Conservation (phyloP, 1,139 yeast genomes). For the Saccharomyces hybrid region DNA sequence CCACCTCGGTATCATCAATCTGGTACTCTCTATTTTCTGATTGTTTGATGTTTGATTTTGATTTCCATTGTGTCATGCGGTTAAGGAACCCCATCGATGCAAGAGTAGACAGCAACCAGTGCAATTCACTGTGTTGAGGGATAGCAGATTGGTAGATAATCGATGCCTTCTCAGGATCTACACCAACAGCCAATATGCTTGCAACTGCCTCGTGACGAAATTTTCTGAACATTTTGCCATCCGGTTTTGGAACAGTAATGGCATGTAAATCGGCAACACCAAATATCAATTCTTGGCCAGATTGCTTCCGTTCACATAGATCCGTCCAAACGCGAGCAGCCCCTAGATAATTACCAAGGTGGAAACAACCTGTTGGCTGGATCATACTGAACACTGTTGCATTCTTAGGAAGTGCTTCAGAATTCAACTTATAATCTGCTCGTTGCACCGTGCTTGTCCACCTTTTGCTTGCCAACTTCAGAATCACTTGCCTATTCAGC, state of each 20-base stretch:
- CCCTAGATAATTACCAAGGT: constrained; percentile 88
- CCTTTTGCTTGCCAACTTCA: background rate
- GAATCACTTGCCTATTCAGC: background rate
- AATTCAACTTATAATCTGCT: constrained; percentile 17
- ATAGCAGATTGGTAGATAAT: constrained; percentile 76
- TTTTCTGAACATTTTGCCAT: constrained; percentile 41
- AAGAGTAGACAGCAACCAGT: constrained; percentile 76
- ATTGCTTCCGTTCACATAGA: constrained; percentile 37
- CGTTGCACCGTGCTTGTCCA: constrained; percentile 16
- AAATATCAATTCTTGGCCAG: constrained; percentile 43
- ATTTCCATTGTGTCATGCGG: constrained; percentile 97
- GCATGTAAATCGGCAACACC: constrained; percentile 94
- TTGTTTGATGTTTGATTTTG: constrained; percentile 51
- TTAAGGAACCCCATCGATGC: constrained; percentile 81
- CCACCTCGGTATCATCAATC: constrained; percentile 17
- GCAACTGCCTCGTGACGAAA: constrained; percentile 77
- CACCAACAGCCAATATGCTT: constrained; percentile 73
- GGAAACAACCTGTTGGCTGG: constrained; percentile 92
- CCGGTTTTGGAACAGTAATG: constrained; percentile 62
- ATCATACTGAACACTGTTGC: constrained; percentile 54
- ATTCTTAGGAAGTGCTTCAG: constrained; percentile 23
- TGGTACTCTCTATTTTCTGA: constrained; percentile 22
- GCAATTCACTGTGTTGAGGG: constrained; percentile 73
- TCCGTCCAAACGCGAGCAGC: constrained; percentile 81
- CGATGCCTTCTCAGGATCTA: constrained; percentile 63